Conservation (phyloP, 768 basidiomycete genomes). For the Krasilnikovozyma curviuscula region DNA sequence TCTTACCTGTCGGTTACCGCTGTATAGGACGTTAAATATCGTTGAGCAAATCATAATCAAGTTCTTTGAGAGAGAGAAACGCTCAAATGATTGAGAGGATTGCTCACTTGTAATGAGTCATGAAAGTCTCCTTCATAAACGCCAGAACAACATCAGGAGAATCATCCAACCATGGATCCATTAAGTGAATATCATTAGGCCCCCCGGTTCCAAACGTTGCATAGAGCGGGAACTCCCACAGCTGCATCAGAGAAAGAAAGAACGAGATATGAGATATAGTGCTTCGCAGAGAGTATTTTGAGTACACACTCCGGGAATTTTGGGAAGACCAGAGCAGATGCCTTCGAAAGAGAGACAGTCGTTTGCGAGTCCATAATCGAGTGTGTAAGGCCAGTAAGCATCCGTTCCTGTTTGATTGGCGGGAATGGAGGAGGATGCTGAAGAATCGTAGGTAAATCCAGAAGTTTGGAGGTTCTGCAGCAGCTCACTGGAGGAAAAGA, state of each 20-base stretch:
- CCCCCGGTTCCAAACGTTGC: slow-evolving; percentile 48
- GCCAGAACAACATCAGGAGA: slow-evolving; percentile 24
- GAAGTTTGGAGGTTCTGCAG: not conserved
- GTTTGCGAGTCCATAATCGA: slow-evolving; percentile 62
- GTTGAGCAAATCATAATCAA: not conserved
- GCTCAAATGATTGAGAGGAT: no score
- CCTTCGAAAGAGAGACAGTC: slow-evolving; percentile 41
- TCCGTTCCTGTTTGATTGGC: slow-evolving; percentile 49
- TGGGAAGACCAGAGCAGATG: slow-evolving; percentile 48
- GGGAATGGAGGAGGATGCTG: slow-evolving; percentile 40
- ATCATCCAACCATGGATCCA: slow-evolving; percentile 48
- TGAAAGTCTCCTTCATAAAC: slow-evolving; percentile 59
- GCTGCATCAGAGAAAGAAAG: no score
- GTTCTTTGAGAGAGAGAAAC: no score
- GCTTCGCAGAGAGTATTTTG: no score
- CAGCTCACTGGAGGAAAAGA: not conserved
- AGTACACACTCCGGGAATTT: slow-evolving; percentile 62
- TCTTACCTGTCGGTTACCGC: slow-evolving; percentile 51
- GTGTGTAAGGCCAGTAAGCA: slow-evolving; percentile 65
- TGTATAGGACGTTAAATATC: slow-evolving; percentile 26
- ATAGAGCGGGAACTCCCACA: slow-evolving; percentile 73
- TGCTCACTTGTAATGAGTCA: slow-evolving; percentile 34
- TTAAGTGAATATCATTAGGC: slow-evolving; percentile 16
- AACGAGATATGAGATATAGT: no score
- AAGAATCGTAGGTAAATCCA: slow-evolving; percentile 40